Base-by-base conservation (phyloP, 306 rosid genomes). In the Vicia faba region DNA sequence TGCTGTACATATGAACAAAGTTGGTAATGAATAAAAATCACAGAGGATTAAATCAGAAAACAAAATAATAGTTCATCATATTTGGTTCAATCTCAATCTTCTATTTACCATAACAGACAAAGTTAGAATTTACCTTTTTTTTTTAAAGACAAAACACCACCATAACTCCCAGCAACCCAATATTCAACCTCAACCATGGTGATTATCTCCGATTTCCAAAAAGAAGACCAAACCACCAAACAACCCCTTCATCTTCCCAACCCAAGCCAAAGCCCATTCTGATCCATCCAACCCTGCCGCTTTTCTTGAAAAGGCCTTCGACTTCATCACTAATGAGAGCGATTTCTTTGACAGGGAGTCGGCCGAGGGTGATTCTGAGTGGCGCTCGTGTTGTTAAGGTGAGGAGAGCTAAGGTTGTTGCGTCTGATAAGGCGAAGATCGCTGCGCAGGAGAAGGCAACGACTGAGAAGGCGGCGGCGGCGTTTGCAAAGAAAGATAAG, bases 281-380 rank as follows among this genome's bases (percentile, higher is more conserved):
- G 95, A 91, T 68, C 87, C 82, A 8, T 80, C 86, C 8, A 87
- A 79, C 3, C 88, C 97, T 4, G 46, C 76, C 5, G 84, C 76
- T 39, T 85, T 89, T 70, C 62, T 91, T 7, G 78, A 88, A 77
- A 73, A 48, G 48, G 88, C 66, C 3, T 73, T 91, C 55, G 88
- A 91, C 2, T 88, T 88, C 82, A 71, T 91, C 83, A 77, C 84
- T 77, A 82, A 74, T 20, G 85, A 88, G 76, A 85, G 86, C 74
- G 87, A 89, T 19, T 91, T 80, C 16, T 73, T 91, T 8, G 56
- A 35, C n/a, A 62, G 45, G n/a, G 84, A 72, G 3, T 25, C 80
- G 4, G 87, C 84, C 18, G 91, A 82, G 78, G 54, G 79, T 78
- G 62, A 46, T 91, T 36, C 23, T 48, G 38, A 44, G 84, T 18